Evolutionary conservation across 78 protist species (phyloP), one percentile per base, ranked within the genome.

Genomic region (Isochrysis galbana): DNA sequence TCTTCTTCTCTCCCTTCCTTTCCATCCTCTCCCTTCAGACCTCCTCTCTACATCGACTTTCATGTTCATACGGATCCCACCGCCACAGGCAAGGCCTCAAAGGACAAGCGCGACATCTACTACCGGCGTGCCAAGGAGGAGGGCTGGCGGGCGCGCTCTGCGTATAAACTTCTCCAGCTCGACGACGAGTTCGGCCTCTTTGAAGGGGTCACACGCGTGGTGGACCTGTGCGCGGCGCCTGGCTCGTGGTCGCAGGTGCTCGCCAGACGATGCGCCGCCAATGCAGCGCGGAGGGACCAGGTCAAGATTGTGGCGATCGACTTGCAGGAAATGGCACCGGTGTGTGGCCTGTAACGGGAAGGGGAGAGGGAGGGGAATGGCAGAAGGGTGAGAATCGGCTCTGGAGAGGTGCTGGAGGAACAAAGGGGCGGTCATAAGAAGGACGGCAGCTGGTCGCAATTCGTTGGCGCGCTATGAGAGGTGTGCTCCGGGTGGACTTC

Each of bases 151-250:
- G 99, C 99, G 1, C 94, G 99, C 17, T 95, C 98, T 1, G 99
- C 99, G 22, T 99, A 94, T 94, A 99, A 99, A 83, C 96, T 99
- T 42, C 94, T 99, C 36, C 99, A 99, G 89, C 90, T 99, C 2
- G 99, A 99, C 83, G 98, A 97, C 47, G 95, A 98, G 82, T 98
- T 96, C 61, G 44, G 86, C 54, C 87, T 99, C 14, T 97, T 99
- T 78, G 93, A 25, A 2, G 96, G 95, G 29, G 99, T 98, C 0
- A 77, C 38, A 26, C 89, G 97, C 7, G 99, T 95, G 14, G 99
- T 99, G 5, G 99, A 99, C 92, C 96, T 99, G 67, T 99, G 99
- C 90, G 99, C 99, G 0, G 99, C 99, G 17, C 99, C 99, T 0
- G 99, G 99, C 5, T 84, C 94, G 48, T n/a, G n/a, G n/a, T n/a